A percentile compares a stretch with the other conserved stretches of the same genome.
Evolutionary conservation across 352 stramenopile species (phyloP).

Genomic region (Pythium dissotocum): DNA sequence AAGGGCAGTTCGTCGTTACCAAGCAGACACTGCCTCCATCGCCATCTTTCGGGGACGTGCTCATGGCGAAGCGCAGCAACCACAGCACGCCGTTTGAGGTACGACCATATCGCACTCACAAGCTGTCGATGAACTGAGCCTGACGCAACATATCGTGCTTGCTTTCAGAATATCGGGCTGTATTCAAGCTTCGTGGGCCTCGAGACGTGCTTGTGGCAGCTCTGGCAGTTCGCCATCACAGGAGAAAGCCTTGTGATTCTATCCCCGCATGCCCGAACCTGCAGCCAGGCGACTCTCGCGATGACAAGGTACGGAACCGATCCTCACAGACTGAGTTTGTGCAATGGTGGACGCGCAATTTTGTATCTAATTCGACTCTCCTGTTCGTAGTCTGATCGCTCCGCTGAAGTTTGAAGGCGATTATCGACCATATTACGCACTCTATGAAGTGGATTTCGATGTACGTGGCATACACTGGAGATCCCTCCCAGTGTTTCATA

Average conservation of each 20-base stretch:
- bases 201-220: conserved; percentile 69
- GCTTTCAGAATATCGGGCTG: conserved; percentile 62
- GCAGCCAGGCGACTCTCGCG: conserved; percentile 77
- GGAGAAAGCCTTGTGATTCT: conserved; percentile 81
- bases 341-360: too few species aligned
- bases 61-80: conserved; percentile 54
- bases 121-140: not conserved
- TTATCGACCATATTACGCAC: conserved; percentile 82
- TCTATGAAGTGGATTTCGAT: conserved; percentile 87
- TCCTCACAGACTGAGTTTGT: too few species aligned
- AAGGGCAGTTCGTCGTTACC: conserved; percentile 49
- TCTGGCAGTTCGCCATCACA: conserved; percentile 87
- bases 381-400: conserved; percentile 62
- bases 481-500: too few species aligned
- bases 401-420: conserved; percentile 81
- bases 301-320: conserved; percentile 59
- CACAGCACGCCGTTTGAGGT: conserved; percentile 68
- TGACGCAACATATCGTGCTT: not conserved
- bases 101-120: not conserved
- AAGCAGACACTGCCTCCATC: conserved; percentile 41
- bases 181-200: conserved; percentile 85
- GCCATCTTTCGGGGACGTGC: conserved; percentile 69
- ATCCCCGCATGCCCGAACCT: conserved; percentile 75
- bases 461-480: conserved; percentile 29
- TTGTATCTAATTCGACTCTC: not conserved